Base-by-base conservation (phyloP, 768 basidiomycete genomes). In the Chiua virens region DNA sequence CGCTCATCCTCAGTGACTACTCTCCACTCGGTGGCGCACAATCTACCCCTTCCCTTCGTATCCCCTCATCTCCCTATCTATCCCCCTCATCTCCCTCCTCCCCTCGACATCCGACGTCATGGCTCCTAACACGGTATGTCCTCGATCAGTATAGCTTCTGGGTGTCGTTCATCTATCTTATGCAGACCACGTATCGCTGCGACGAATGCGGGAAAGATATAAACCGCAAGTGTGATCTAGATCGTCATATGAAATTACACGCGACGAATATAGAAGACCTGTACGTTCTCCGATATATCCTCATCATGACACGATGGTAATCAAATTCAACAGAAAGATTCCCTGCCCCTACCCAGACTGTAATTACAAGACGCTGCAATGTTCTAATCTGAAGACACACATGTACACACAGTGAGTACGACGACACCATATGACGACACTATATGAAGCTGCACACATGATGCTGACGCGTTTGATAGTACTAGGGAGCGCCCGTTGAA, bases 341-440 rank as follows among this genome's bases (percentile, higher is more conserved):
- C 9, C 15, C 5, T 71, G 70, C 21, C 51, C 61, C 5, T 42
- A 56, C 25, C 14, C 28, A 0, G 59, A 50, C 5, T 71, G 70
- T 30, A 11, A 3, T 2, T 61, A 58, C 45, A 55, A 36, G 8
- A 51, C 70, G 0, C 55, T 68, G 1, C 71, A 71, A n/a, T 47
- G 40, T 3, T 64, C 63, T 0, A 71, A 70, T 27, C 18, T 71
- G 1, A n/a, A 35, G 0, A 65, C 60, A 0, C 71, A 71, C 22
- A 15, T 61, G 15, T 65, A 64, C 8, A 60, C 45, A 3, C 71
- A 72, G 70, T 71, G 44, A 52, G 70, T 67, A 17, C 25, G 2
- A 22, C 18, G 43, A n/a, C n/a, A n/a, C n/a, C n/a, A n/a, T n/a
- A n/a, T n/a, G n/a, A n/a, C n/a, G n/a, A n/a, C n/a, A n/a, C n/a